Conservation (phyloP, 1,284 basidiomycete genomes). For the Austroboletus novae-zelandiae region DNA sequence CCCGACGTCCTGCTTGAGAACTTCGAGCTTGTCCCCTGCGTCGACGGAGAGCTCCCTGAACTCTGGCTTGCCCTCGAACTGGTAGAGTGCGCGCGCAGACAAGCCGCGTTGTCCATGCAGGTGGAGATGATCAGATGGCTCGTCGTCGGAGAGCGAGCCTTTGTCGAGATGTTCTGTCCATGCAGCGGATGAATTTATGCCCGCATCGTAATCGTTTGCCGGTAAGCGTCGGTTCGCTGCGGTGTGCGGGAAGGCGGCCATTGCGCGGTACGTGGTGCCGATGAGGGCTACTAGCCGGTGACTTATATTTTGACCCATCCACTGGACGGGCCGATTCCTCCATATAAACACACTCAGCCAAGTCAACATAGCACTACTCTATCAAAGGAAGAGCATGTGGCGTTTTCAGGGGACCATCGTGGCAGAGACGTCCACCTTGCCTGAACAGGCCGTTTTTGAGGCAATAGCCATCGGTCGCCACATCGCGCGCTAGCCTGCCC, state of each 20-base stretch:
- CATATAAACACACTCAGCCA: not conserved
- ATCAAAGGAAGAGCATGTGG: slow-evolving; percentile 1
- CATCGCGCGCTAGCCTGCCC: not conserved
- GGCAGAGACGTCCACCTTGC: slow-evolving; percentile 10
- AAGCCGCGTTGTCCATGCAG: slow-evolving; percentile 41
- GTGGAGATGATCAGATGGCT: slow-evolving; percentile 34
- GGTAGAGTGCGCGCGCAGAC: slow-evolving; percentile 64
- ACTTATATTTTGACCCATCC: not conserved
- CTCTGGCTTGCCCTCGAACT: slow-evolving; percentile 70
- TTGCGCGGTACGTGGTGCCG: slow-evolving; percentile 7
- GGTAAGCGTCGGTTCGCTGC: slow-evolving; percentile 6
- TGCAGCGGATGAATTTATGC: slow-evolving; percentile 70
- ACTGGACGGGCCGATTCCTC: not conserved
- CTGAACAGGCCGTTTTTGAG: slow-evolving; percentile 8
- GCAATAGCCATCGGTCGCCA: not conserved
- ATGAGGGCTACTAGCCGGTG: too few relatives aligned
- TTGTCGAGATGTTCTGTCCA: slow-evolving; percentile 65
- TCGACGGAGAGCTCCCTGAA: slow-evolving; percentile 65
- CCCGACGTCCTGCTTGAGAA: slow-evolving; percentile 63
- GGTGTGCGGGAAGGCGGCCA: slow-evolving; percentile 34
- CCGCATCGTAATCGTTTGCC: slow-evolving; percentile 61
- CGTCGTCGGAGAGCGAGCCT: slow-evolving; percentile 40
- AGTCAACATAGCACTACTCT: not conserved
- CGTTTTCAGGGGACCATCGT: not conserved
- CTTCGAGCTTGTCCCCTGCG: slow-evolving; percentile 63